Base-by-base conservation (phyloP, 129 eudicot genomes). In the Artemisia tridentata region DNA sequence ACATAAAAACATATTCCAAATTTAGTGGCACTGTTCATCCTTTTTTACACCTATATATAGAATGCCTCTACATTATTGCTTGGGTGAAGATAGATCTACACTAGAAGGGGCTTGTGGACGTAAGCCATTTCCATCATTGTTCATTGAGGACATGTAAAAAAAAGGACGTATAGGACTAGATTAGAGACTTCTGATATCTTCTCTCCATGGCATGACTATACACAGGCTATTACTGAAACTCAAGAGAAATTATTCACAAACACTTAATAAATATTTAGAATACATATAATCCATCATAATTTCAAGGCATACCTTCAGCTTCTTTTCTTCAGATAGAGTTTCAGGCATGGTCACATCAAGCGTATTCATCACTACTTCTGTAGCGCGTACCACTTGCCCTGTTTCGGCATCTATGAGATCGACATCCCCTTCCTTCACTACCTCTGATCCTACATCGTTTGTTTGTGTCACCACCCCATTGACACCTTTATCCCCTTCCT, bases 301-400 rank as follows among this genome's bases (percentile, higher is more conserved):
- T 38, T 7, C 11, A 38, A 38, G 59, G 64, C 63, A 49, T 83
- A 89, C 96, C 96, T 93, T 87, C 34, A 72, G 77, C 76, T 89
- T 93, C 41, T 82, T 85, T 72, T 87, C 96, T 72, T 85, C 92
- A 38, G 91, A 76, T 65, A 89, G 80, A 64, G 95, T 79, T 25
- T 81, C 85, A 50, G 97, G 97, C 87, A 85, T 81, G 13, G 90
- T 84, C 62, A 74, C 84, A 82, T 89, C 97, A 79, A 93, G 96
- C 97, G 85, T 84, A 72, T 87, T 93, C 81, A 93, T 84, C 61
- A 87, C 89, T 20, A 89, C 83, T 85, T 85, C 66, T 52, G 97
- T 81, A 63, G 96, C 83, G 72, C 82, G 95, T 64, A 89, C 79
- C 65, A 83, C 83, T 65, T 87, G 76, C 69, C 90, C 96, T 78